Percentiles rank a stretch among this genome's conserved stretches.
These are phyloP conservation scores for Ilyonectria sp. DNA, from an alignment of 2,329 filamentous ascomycete species.

Conservation along the genomic window DNA sequence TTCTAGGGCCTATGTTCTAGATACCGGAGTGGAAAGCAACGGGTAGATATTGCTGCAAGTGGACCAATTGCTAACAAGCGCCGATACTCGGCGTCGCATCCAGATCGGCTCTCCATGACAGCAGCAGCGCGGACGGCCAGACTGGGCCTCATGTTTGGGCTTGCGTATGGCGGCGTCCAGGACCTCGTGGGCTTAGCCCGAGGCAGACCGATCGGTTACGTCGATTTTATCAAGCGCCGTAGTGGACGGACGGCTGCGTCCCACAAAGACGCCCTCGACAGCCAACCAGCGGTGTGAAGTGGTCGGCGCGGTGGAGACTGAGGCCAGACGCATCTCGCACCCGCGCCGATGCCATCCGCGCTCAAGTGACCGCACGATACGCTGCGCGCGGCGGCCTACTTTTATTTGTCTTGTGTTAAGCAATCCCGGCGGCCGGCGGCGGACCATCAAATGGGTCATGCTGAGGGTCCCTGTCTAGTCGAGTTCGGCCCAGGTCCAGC, in stretches of 20 bases:
- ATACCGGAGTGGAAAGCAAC: constrained; percentile 37
- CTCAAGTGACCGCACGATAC: constrained; percentile 21
- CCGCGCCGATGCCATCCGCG: constrained; percentile 37
- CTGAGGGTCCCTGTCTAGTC: constrained; percentile 3
- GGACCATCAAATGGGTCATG: neutral
- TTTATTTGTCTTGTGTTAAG: constrained; percentile 1
- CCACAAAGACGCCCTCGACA: constrained; percentile 25
- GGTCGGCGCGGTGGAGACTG: constrained; percentile 24
- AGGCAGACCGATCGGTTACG: constrained; percentile 81
- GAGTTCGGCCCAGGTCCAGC: constrained; percentile 12
- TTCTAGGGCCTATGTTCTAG: neutral
- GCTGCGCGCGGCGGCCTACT: constrained; percentile 9
- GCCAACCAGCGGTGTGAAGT: constrained; percentile 36
- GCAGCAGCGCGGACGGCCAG: constrained; percentile 84
- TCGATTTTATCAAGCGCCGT: constrained; percentile 74
- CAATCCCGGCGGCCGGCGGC: constrained; percentile 23
- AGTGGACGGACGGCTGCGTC: constrained; percentile 35
- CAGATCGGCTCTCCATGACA: constrained; percentile 85
- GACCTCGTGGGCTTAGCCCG: constrained; percentile 79
- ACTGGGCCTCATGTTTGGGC: constrained; percentile 82
- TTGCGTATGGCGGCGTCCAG: constrained; percentile 86
- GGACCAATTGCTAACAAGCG: constrained; percentile 45
- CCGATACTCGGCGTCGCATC: constrained; percentile 49
- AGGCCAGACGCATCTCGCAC: constrained; percentile 22
- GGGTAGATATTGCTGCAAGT: constrained; percentile 45